Base-by-base conservation (phyloP, 805 yeast species). In the Yamadazyma philogaea region DNA sequence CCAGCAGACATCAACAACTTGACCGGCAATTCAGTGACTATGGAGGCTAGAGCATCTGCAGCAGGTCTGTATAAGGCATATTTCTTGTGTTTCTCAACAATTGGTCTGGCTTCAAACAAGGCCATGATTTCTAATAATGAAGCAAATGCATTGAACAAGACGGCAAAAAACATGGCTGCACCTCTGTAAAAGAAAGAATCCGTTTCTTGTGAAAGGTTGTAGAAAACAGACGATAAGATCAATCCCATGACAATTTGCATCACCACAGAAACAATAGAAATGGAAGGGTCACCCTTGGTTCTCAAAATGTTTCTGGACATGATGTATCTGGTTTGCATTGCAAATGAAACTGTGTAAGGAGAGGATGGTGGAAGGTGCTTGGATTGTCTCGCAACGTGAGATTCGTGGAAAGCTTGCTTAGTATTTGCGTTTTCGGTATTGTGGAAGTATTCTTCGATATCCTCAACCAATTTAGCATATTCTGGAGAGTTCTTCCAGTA, bases 1-100 rank as follows among this genome's bases (percentile, higher is more conserved):
- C 54, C 44, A 16, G 56, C 47, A 57, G 59, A 56, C 22, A 53
- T 48, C 7, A 64, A 46, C 60, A 84, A 83, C 40, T 78, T 70
- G 3, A 89, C 88, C 46, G 84, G 60, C 32, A 79, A 81, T 2
- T 86, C 74, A 4, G 81, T 45, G 11, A 12, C 14, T 35, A 80
- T 67, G 5, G 79, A 66, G 0, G 87, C 82, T 4, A 84, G 50
- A 1, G 88, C 83, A 55, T 84, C 91, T 2, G 86, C 79, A 10
- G 87, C 74, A 3, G 90, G 89, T 45, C 80, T 79, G 58, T 82
- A 86, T 44, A 84, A 72, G 0, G 87, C 79, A 51, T 81, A 86
- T 37, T 74, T 71, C 53, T 81, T 79, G 57, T 86, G 95, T 54
- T 85, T 84, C 51, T 75, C 76, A 20, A 82, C 73, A 48, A 86